Percentiles rank a stretch among this genome's conserved stretches.
Evolutionary conservation across 495 filamentous ascomycete genomes (phyloP).

Genomic region (Talaromyces ruber): DNA sequence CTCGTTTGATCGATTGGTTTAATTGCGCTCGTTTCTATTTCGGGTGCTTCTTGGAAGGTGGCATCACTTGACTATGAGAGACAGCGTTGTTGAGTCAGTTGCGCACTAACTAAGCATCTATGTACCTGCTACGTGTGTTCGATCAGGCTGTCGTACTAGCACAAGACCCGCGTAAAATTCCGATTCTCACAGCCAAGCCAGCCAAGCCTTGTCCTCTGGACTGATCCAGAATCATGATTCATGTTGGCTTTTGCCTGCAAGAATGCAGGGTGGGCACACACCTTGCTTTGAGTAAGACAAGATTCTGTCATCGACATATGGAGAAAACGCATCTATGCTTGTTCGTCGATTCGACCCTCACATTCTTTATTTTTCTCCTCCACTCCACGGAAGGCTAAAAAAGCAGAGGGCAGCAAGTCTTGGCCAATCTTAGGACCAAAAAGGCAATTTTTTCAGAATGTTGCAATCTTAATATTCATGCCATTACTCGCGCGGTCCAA

Average conservation of each 20-base stretch:
- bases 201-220: not conserved
- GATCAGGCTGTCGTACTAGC: not conserved
- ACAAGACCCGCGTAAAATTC: not conserved
- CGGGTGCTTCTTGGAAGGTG: not conserved
- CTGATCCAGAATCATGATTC: not conserved
- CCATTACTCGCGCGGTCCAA: not conserved
- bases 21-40: not conserved
- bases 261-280: not conserved
- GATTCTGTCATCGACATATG: not conserved
- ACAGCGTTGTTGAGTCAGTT: not conserved
- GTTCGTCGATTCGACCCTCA: not conserved
- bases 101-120: not conserved
- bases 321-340: not conserved
- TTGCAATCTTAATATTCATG: not conserved
- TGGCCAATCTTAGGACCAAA: not conserved
- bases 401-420: not conserved
- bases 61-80: not conserved
- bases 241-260: not conserved
- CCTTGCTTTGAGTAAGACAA: not conserved
- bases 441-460: not conserved
- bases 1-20: not conserved
- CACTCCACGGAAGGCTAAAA: not conserved
- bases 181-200: not conserved
- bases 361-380: not conserved
- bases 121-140: not conserved